These are phyloP conservation scores for Testicularia cyperi DNA, from an alignment of 1,284 basidiomycete species.

Conservation along the genomic window DNA sequence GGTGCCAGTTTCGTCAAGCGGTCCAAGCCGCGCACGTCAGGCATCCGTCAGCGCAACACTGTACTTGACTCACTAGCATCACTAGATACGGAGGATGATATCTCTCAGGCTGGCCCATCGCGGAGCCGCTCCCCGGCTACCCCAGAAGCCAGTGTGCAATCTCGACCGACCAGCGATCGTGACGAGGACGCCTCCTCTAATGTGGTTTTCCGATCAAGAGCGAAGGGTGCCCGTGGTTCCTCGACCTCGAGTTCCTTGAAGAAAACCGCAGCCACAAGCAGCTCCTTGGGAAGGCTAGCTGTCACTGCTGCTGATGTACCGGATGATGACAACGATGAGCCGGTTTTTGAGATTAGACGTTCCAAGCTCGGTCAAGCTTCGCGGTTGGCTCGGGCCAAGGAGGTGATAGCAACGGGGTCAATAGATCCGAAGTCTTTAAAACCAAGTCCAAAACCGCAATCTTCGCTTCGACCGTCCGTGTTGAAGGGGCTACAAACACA, in stretches of 20 bases:
- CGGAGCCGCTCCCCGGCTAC: not conserved
- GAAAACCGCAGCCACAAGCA: not conserved
- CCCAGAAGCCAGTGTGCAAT: not conserved
- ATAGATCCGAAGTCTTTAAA: too few relatives aligned
- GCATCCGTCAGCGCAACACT: not conserved
- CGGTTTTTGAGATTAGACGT: conserved; percentile 17
- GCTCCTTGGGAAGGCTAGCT: not conserved
- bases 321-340: conserved; percentile 2
- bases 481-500: conserved; percentile 2
- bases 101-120: conserved; percentile 5
- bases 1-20: conserved; percentile 24
- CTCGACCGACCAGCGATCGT: too few relatives aligned
- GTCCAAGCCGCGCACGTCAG: conserved; percentile 17
- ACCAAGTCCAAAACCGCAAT: conserved; percentile 2
- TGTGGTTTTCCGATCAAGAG: conserved; percentile 17
- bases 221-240: conserved; percentile 4
- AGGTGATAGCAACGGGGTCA: too few relatives aligned
- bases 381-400: too few relatives aligned
- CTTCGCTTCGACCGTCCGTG: conserved; percentile 10
- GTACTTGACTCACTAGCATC: conserved; percentile 5
- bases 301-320: conserved; percentile 5
- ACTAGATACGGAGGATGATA: conserved; percentile 9
- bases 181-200: not conserved
- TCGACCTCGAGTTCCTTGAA: conserved; percentile 1
- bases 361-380: conserved; percentile 6